phyloP scores from a whole-genome alignment of 306 rosid genomes.

The Alnus glutinosa region DNA sequence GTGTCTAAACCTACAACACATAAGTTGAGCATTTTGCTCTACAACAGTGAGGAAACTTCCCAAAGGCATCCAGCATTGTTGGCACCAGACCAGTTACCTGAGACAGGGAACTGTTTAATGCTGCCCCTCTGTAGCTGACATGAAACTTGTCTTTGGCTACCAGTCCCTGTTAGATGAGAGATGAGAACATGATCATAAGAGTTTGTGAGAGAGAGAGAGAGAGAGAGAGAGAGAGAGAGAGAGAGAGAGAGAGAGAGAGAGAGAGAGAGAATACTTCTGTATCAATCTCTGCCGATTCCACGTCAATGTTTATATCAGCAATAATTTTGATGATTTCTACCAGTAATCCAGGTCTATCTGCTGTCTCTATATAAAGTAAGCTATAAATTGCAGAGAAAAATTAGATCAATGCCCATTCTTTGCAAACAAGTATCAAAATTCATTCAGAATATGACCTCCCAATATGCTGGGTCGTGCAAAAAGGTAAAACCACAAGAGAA shows the following conservation, averaged over 20 bases:
- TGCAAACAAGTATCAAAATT: constrained; percentile 8
- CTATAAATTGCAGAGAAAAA: constrained; percentile 47
- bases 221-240: background rate
- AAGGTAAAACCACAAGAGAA: constrained; percentile 1
- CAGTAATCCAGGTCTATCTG: constrained; percentile 88
- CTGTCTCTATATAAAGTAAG: constrained; percentile 86
- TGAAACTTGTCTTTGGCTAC: constrained; percentile 91
- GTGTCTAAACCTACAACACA: constrained; percentile 5
- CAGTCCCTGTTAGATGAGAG: constrained; percentile 67
- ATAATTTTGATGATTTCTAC: constrained; percentile 83
- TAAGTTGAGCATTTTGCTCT: constrained; percentile 12
- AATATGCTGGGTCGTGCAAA: background rate
- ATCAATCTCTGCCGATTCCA: constrained; percentile 93
- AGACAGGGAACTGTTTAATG: constrained; percentile 73
- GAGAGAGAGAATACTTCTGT: constrained; percentile 59
- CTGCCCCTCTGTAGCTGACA: constrained; percentile 90
- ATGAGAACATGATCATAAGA: constrained; percentile 16
- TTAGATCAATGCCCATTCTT: constrained; percentile 18
- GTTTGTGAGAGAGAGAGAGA: background rate
- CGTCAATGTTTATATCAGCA: constrained; percentile 87
- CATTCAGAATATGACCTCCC: constrained; percentile 18
- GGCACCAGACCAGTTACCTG: constrained; percentile 55
- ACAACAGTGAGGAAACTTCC: background rate
- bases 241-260: background rate
- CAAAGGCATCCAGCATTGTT: background rate